These are phyloP conservation scores for Acanthochlamys bracteata DNA, from an alignment of 106 monocot genomes.

Conservation along the genomic window DNA sequence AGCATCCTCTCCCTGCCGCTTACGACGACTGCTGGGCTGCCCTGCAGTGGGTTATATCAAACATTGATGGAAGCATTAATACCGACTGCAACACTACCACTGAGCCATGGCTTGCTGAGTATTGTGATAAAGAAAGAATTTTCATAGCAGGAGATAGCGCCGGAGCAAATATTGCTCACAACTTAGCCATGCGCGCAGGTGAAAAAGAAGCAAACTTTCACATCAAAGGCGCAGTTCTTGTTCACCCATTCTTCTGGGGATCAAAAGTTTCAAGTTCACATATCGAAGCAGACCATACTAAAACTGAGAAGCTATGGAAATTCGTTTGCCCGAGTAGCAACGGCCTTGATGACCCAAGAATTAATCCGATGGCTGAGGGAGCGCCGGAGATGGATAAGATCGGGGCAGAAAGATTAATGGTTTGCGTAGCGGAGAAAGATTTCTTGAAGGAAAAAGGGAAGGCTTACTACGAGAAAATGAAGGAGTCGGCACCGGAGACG, in stretches of 20 bases:
- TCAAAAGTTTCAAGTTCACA: not conserved
- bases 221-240: not conserved
- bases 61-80: not conserved
- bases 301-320: not conserved
- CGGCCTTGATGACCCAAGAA: not conserved
- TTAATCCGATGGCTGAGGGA: slow-evolving; percentile 2
- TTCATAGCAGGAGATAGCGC: slow-evolving; percentile 55
- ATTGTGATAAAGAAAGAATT: slow-evolving; percentile 21
- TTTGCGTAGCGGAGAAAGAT: no score
- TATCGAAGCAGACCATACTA: not conserved
- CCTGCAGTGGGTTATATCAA: not conserved
- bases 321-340: not conserved
- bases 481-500: no score
- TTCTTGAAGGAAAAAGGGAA: no score
- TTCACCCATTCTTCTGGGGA: slow-evolving; percentile 4
- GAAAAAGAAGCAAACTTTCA: not conserved
- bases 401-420: no score
- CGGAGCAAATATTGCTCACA: slow-evolving; percentile 29
- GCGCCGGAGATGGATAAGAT: not conserved
- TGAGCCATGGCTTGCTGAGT: slow-evolving; percentile 23
- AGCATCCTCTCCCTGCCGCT: slow-evolving; percentile 19
- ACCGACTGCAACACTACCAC: not conserved
- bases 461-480: no score
- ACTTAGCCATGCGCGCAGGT: slow-evolving; percentile 17
- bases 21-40: slow-evolving; percentile 11